Evolutionary conservation across 2,329 filamentous ascomycete genomes (phyloP), one percentile per base, ranked within the genome.

Genomic region (Coniochaeta sp.): DNA sequence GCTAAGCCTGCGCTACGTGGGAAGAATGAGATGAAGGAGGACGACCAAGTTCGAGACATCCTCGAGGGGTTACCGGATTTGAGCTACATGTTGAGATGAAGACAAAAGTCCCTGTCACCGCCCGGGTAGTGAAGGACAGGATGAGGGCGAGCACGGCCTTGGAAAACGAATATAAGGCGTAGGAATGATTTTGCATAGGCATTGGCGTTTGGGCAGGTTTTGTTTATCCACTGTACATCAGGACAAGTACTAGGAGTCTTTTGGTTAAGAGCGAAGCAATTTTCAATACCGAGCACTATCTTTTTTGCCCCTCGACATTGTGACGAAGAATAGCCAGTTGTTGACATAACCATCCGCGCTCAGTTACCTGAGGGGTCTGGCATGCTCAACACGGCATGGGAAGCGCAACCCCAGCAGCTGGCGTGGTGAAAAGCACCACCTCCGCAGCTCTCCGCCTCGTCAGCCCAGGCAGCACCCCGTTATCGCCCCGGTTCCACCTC

Each of bases 401-500:
- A 22, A 30, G 45, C 16, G 45, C 26, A 4, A 47, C 45, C 3
- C 45, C 45, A 2, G 10, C 26, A 30, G 45, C 26, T 16, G 26
- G 26, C n/a, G 26, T 47, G 18, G 45, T 47, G n/a, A 47, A 47
- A 51, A 79, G 56, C 7, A 58, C 60, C 13, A 78, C 65, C 63
- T 79, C 75, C 0, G 69, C 74, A 10, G 66, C 63, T n/a, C 75
- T 67, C 14, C 75, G 64, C 27, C 69, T 63, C 12, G 63, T 61
- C 18, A 78, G 62, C 0, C 74, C 73, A 3, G 65, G 62, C 14
- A 75, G 57, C 12, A 68, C 64, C 51, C 65, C 55, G 3, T 70
- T 70, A 27, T 65, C 65, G 22, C 65, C 72, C 57, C 72, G 63
- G 49, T 71, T 70, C 74, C 74, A 78, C 61, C 71, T 69, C 5